Conservation (phyloP, 129 eudicot species). For the Flaveria linearis region DNA sequence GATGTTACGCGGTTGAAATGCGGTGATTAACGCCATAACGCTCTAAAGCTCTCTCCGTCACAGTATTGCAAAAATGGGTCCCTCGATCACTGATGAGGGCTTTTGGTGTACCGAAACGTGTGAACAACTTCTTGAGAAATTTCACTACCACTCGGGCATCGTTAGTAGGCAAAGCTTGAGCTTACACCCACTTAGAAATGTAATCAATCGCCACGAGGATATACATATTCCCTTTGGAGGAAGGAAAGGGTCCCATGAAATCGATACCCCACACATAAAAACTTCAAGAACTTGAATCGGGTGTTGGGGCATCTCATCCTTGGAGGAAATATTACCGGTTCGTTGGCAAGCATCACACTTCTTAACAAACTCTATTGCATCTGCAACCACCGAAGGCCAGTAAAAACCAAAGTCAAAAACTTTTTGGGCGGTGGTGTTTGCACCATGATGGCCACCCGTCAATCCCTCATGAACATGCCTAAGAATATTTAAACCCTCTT, state of each 20-base stretch:
- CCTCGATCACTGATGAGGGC: not conserved
- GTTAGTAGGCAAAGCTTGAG: not conserved
- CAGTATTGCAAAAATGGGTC: too few species aligned
- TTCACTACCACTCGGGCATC: not conserved
- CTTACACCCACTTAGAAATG: not conserved
- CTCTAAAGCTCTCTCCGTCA: too few species aligned
- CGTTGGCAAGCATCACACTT: not conserved
- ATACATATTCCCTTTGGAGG: not conserved
- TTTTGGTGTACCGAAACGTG: not conserved
- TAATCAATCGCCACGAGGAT: not conserved
- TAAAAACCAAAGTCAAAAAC: not conserved
- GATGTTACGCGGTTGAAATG: too few species aligned
- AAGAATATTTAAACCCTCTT: not conserved
- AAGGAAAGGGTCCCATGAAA: not conserved
- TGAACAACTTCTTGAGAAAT: not conserved
- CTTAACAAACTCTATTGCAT: not conserved
- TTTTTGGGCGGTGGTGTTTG: not conserved
- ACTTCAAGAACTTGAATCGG: not conserved
- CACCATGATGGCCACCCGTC: not conserved
- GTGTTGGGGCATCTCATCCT: not conserved
- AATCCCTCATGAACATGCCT: not conserved
- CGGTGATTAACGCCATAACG: too few species aligned
- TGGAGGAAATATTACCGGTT: not conserved
- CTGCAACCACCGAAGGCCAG: not conserved
- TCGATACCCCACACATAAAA: not conserved